phyloP scores from a whole-genome alignment of 2,329 filamentous ascomycete species.

The Xylaria sp. region DNA sequence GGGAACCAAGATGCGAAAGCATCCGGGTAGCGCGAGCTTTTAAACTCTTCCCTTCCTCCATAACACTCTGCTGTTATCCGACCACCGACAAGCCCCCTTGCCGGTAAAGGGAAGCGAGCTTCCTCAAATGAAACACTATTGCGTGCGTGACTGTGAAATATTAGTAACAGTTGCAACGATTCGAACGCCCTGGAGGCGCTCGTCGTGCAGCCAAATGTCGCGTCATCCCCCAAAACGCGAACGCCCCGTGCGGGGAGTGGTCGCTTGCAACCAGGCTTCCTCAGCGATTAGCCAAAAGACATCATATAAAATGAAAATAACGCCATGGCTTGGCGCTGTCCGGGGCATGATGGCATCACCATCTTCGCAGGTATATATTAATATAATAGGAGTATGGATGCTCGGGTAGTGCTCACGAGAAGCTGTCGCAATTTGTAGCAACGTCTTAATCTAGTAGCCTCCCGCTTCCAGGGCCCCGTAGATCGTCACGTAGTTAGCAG shows the following conservation, averaged over 20 bases:
- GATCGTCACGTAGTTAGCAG: conserved; percentile 16
- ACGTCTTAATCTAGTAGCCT: not conserved
- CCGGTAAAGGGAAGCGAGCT: conserved; percentile 27
- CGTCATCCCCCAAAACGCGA: conserved; percentile 30
- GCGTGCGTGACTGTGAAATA: conserved; percentile 32
- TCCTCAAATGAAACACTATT: conserved; percentile 31
- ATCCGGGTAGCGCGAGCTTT: conserved; percentile 14
- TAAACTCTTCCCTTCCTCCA: conserved; percentile 16
- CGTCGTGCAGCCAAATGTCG: conserved; percentile 29
- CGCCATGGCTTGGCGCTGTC: conserved; percentile 47
- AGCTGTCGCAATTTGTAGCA: not conserved
- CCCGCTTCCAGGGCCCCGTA: not conserved
- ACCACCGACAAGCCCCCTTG: conserved; percentile 21
- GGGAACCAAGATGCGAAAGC: not conserved
- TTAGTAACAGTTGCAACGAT: conserved; percentile 34
- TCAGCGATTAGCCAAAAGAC: conserved; percentile 37
- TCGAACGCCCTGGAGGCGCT: conserved; percentile 11
- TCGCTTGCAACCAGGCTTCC: conserved; percentile 39
- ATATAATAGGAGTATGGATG: not conserved
- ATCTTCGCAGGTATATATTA: conserved; percentile 1
- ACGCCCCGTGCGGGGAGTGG: conserved; percentile 40
- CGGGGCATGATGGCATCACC: conserved; percentile 24
- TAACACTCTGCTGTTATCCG: conserved; percentile 10
- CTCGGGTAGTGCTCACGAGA: not conserved
- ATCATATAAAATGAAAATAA: conserved; percentile 49